Evolutionary conservation across 2,329 filamentous ascomycete species (phyloP), one percentile per base, ranked within the genome.

Genomic region (Diaporthe longicolla): DNA sequence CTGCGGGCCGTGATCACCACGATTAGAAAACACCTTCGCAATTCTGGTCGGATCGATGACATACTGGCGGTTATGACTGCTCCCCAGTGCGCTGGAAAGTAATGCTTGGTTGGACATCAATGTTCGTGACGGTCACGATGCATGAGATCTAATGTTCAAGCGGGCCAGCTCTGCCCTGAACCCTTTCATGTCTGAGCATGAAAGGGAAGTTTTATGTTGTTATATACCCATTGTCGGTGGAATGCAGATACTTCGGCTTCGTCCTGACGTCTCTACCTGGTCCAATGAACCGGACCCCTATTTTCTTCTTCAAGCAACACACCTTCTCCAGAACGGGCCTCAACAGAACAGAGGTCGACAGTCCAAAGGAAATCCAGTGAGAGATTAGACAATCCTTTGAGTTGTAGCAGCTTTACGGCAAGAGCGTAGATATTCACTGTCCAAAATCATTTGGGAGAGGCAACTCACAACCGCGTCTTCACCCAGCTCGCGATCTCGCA

Each of bases 31-130:
- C 5, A 3, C 0, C 5, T n/a, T 4, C 4, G 35, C 10, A 10
- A 19, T 13, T 1, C 21, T 24, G 21, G 29, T 24, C 43, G 13
- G 7, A 1, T 21, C 2, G 3, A 6, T 19, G 10, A 52, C 10
- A 29, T 2, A 19, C 13, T 2, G 11, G 43, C 21, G 29, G 45
- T 10, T 15, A 2, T 17, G 0, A 13, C 13, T 52, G 29, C 15
- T 0, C 45, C 1, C 1, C 7, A 2, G 43, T 11, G 10, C 29
- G 17, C 10, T n/a, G 37, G 5, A 2, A 21, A 5, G 9, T 17
- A 26, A 1, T 17, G 17, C 4, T 19, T 19, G 15, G 7, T 29
- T 15, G 9, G 9, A 6, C 11, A 15, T 43, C 40, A 13, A 17
- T 13, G 40, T 52, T n/a, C 32, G 3, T n/a, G n/a, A 66, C n/a